A percentile compares a stretch with the other conserved stretches of the same genome.
Evolutionary conservation across 768 basidiomycete genomes (phyloP).

Genomic region (Cyclocybe aegerita): DNA sequence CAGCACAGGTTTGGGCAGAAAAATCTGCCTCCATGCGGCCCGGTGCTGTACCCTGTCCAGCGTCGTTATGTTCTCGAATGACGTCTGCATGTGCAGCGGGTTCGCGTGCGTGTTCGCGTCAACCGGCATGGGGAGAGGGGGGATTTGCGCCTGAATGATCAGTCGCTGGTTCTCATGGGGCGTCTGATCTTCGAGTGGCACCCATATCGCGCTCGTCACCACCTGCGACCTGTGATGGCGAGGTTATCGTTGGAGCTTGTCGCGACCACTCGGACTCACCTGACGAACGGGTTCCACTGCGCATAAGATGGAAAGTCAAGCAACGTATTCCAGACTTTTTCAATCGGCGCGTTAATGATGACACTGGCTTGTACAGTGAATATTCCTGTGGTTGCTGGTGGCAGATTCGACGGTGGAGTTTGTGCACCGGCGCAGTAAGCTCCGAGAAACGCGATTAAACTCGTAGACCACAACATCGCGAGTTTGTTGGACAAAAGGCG

Average conservation of each 20-base stretch:
- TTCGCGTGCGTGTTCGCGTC: conserved; percentile 24
- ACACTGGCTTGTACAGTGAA: conserved; percentile 34
- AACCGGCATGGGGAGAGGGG: conserved; percentile 28
- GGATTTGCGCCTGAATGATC: conserved; percentile 29
- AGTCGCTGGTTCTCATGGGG: conserved; percentile 21
- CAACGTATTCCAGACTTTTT: conserved; percentile 48
- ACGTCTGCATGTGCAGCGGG: conserved; percentile 22
- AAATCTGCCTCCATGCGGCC: conserved; percentile 26
- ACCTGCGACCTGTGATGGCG: conserved; percentile 20
- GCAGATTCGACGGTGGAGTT: conserved; percentile 23
- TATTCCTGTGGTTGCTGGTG: conserved; percentile 29
- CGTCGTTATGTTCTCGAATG: conserved; percentile 30
- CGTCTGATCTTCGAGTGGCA: conserved; percentile 23
- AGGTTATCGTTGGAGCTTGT: not conserved
- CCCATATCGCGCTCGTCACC: conserved; percentile 21
- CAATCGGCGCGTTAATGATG: conserved; percentile 49
- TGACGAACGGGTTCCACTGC: conserved; percentile 46
- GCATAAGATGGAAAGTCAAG: conserved; percentile 50
- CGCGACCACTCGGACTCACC: conserved; percentile 12
- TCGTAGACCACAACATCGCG: conserved; percentile 1
- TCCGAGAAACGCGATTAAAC: conserved; percentile 4
- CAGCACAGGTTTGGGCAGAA: conserved; percentile 24
- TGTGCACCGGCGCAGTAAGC: conserved; percentile 5
- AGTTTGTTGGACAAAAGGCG: conserved; percentile 9
- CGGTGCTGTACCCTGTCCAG: conserved; percentile 22